Conservation (phyloP, 139 green algal species). For the Pleodorina starrii region DNA sequence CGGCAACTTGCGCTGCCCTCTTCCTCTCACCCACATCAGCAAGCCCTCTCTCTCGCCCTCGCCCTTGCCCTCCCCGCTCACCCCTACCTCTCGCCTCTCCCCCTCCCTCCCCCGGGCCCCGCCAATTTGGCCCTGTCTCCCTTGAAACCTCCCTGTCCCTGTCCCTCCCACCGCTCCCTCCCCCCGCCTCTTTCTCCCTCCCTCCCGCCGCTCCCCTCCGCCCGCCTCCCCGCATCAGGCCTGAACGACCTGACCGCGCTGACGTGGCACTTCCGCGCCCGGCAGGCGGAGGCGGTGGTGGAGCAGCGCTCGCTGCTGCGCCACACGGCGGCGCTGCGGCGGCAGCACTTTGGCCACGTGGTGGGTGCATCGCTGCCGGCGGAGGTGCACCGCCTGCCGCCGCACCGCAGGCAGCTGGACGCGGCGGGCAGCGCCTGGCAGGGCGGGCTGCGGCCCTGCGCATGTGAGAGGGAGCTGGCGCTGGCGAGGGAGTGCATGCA, state of each 20-base stretch:
- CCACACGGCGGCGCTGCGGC: constrained; percentile 42
- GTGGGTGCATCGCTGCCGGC: not conserved
- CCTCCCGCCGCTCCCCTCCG: not conserved
- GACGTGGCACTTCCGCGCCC: constrained; percentile 34
- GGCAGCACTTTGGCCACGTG: constrained; percentile 38
- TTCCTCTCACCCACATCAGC: too few relatives aligned
- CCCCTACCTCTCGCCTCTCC: too few relatives aligned
- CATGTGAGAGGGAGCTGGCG: constrained; percentile 43
- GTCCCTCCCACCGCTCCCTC: too few relatives aligned
- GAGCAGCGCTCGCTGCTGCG: constrained; percentile 44
- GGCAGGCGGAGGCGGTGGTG: constrained; percentile 31
- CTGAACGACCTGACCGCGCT: constrained; percentile 22
- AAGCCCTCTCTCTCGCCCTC: too few relatives aligned
- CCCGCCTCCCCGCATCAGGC: not conserved
- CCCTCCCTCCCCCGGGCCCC: too few relatives aligned
- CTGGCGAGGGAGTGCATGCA: constrained; percentile 40
- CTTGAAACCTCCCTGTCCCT: too few relatives aligned
- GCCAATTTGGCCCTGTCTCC: too few relatives aligned
- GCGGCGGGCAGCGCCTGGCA: not conserved
- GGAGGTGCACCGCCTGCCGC: not conserved
- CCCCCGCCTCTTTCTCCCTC: too few relatives aligned
- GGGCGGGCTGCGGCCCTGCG: constrained; percentile 28
- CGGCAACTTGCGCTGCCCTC: too few relatives aligned
- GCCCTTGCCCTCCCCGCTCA: too few relatives aligned
- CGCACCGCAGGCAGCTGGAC: constrained; percentile 24